Percentiles rank a stretch among this genome's conserved stretches.
Conservation (phyloP, 352 stramenopile species). For the Phytophthora pini region DNA sequence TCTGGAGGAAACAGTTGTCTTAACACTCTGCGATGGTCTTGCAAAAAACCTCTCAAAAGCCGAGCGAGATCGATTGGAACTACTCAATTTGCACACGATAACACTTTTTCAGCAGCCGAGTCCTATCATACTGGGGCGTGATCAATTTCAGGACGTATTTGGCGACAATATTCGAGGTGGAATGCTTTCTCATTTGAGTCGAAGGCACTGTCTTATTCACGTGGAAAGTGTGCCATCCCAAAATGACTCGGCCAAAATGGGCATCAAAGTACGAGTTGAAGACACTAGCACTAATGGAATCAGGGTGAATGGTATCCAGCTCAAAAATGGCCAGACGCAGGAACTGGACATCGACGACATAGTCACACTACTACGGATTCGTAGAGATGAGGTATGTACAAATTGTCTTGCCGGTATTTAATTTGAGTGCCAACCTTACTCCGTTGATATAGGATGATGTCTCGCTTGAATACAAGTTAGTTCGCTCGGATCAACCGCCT, state of each 20-base stretch:
- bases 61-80: constrained; percentile 56
- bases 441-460: constrained; percentile 47
- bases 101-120: constrained; percentile 36
- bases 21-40: constrained; percentile 54
- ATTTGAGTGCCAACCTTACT: neutral
- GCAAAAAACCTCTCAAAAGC: constrained; percentile 45
- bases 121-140: constrained; percentile 47
- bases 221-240: constrained; percentile 40
- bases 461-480: constrained; percentile 50
- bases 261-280: constrained; percentile 60
- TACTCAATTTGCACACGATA: constrained; percentile 58
- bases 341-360: constrained; percentile 64
- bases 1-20: constrained; percentile 28
- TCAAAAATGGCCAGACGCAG: constrained; percentile 52
- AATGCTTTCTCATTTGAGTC: constrained; percentile 64
- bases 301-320: constrained; percentile 56
- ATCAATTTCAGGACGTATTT: constrained; percentile 74
- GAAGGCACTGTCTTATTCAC: constrained; percentile 71
- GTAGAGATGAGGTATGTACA: constrained; percentile 46
- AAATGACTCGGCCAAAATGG: constrained; percentile 32
- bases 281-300: constrained; percentile 81
- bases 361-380: constrained; percentile 65
- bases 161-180: constrained; percentile 65
- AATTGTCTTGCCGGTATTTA: neutral
- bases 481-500: constrained; percentile 18